Conservation (phyloP, 1,284 basidiomycete genomes). For the Ustilago esculenta region DNA sequence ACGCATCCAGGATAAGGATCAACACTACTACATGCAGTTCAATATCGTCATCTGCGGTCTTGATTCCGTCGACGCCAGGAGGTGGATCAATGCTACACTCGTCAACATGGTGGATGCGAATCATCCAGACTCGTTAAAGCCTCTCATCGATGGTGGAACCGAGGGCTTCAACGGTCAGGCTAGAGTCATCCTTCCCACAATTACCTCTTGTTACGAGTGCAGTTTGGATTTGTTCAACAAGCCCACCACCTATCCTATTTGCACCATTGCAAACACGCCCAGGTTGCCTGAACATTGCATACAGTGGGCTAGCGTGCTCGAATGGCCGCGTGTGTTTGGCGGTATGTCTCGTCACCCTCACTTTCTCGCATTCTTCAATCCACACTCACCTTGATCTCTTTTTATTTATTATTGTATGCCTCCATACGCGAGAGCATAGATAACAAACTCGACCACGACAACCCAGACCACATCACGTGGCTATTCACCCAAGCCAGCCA, state of each 20-base stretch:
- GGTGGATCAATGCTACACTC: conserved; percentile 99
- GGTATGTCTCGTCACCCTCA: too few species aligned
- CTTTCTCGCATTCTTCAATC: too few species aligned
- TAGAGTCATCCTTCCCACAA: conserved; percentile 92
- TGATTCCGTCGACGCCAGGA: conserved; percentile 84
- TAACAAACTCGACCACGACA: conserved; percentile 72
- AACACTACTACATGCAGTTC: conserved; percentile 96
- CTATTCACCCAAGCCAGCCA: conserved; percentile 78
- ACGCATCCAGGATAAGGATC: conserved; percentile 97
- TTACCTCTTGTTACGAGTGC: conserved; percentile 98
- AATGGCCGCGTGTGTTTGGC: conserved; percentile 92
- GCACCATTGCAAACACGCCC: conserved; percentile 98
- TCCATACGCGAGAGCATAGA: too few species aligned
- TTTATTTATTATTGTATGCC: not conserved
- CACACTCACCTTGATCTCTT: not conserved
- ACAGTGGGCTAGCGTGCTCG: conserved; percentile 98
- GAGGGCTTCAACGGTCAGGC: conserved; percentile 99
- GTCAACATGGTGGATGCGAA: conserved; percentile 86
- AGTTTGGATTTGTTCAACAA: conserved; percentile 98
- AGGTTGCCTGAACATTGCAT: conserved; percentile 98
- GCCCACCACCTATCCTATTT: conserved; percentile 95
- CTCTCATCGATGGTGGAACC: conserved; percentile 98
- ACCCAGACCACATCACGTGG: conserved; percentile 97
- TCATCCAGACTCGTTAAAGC: conserved; percentile 90
- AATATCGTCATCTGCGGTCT: conserved; percentile 95